Conservation (phyloP, 2,329 filamentous ascomycete species). For the Pseudogymnoascus verrucosus region DNA sequence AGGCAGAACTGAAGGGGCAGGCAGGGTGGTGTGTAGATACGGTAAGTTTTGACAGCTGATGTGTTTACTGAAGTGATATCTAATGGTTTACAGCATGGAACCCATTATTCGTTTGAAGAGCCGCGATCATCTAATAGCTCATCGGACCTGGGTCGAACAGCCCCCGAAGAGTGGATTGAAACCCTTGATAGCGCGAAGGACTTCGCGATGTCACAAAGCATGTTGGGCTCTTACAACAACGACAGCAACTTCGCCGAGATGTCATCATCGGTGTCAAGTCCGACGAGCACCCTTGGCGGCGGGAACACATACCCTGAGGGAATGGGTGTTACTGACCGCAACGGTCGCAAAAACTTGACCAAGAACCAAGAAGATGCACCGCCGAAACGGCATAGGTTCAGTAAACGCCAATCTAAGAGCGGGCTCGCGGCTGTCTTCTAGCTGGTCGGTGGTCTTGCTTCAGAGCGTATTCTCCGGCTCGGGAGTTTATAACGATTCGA, state of each 20-base stretch:
- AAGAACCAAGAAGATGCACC: constrained; percentile 45
- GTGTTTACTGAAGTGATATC: neutral
- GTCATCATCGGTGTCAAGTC: constrained; percentile 66
- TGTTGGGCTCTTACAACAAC: constrained; percentile 55
- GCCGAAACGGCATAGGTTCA: constrained; percentile 62
- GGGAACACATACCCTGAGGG: constrained; percentile 36
- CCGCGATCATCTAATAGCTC: constrained; percentile 59
- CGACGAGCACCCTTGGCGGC: constrained; percentile 59
- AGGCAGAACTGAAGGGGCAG: constrained; percentile 78
- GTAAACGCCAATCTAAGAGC: constrained; percentile 88
- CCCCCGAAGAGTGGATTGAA: constrained; percentile 88
- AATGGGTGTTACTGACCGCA: constrained; percentile 43
- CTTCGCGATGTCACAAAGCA: constrained; percentile 67
- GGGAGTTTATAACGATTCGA: neutral
- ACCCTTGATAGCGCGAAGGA: constrained; percentile 80
- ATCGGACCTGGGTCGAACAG: constrained; percentile 55
- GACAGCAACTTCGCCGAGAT: constrained; percentile 63
- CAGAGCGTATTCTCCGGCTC: neutral
- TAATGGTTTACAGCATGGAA: constrained; percentile 51
- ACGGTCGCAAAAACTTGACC: constrained; percentile 48
- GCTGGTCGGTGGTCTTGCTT: neutral
- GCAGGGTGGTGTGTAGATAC: constrained; percentile 87
- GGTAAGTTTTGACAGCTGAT: constrained; percentile 48
- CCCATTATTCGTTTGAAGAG: constrained; percentile 91
- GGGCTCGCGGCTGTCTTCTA: constrained; percentile 85